phyloP scores from a whole-genome alignment of 495 filamentous ascomycete genomes.

The Aspergillus cristatus region DNA sequence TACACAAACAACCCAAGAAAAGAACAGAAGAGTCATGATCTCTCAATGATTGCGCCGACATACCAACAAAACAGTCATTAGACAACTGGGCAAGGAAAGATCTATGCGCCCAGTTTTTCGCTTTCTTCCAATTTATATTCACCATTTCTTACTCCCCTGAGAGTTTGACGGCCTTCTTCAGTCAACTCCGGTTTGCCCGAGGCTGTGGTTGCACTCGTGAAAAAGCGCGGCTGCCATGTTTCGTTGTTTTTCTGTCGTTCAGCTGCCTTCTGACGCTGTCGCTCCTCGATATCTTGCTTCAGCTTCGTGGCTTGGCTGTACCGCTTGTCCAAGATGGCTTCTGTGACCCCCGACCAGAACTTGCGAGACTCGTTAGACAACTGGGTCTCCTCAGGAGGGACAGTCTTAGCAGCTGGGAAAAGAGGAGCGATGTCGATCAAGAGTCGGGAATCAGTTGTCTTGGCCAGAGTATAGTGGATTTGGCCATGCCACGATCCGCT shows the following conservation, averaged over 20 bases:
- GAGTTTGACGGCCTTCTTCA: slow-evolving; percentile 60
- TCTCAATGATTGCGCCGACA: too few relatives aligned
- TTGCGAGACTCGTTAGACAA: slow-evolving; percentile 83
- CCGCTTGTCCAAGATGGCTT: slow-evolving; percentile 77
- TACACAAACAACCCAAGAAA: too few relatives aligned
- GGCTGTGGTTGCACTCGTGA: slow-evolving; percentile 63
- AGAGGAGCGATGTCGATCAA: slow-evolving; percentile 83
- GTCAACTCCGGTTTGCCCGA: slow-evolving; percentile 72
- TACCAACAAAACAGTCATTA: too few relatives aligned
- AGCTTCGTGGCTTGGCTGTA: slow-evolving; percentile 73
- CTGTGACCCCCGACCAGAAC: slow-evolving; percentile 80
- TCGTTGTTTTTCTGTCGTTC: slow-evolving; percentile 56
- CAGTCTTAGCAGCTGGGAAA: slow-evolving; percentile 60
- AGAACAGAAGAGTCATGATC: too few relatives aligned
- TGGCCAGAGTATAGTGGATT: slow-evolving; percentile 53
- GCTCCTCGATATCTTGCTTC: slow-evolving; percentile 88
- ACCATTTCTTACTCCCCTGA: slow-evolving; percentile 57
- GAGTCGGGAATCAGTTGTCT: slow-evolving; percentile 53
- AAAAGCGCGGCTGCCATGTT: slow-evolving; percentile 85
- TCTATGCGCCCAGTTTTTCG: slow-evolving; percentile 32
- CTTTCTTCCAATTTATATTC: slow-evolving; percentile 49
- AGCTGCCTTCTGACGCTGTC: slow-evolving; percentile 75
- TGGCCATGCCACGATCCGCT: slow-evolving; percentile 76
- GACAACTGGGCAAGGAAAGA: too few relatives aligned
- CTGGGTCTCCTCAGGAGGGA: slow-evolving; percentile 68